A percentile compares a stretch with the other conserved stretches of the same genome.
phyloP scores from a whole-genome alignment of 2,329 filamentous ascomycete species.

The Alternaria longipes region DNA sequence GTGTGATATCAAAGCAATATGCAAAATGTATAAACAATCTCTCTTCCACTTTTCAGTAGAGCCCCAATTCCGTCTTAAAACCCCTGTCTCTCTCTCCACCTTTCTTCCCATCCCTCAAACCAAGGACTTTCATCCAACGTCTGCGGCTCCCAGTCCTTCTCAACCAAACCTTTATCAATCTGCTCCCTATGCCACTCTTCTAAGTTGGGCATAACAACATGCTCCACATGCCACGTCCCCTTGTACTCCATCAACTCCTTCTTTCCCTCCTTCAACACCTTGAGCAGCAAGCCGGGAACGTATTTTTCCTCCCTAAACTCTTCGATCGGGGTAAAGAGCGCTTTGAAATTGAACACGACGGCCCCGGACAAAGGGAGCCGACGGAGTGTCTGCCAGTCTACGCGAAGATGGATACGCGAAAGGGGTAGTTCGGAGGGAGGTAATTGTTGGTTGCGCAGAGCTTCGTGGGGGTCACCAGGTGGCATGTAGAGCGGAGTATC shows the following conservation, averaged over 20 bases:
- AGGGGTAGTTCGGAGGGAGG: conserved; percentile 62
- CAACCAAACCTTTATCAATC: conserved; percentile 67
- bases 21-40: not conserved
- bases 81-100: conserved; percentile 73
- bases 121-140: conserved; percentile 80
- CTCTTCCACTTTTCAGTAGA: not conserved
- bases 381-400: conserved; percentile 89
- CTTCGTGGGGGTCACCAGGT: conserved; percentile 70
- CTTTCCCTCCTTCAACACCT: conserved; percentile 76
- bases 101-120: conserved; percentile 78
- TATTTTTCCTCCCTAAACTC: conserved; percentile 77
- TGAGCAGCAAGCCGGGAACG: conserved; percentile 73
- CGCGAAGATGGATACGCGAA: conserved; percentile 72
- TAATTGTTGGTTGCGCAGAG: conserved; percentile 65
- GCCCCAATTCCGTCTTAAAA: conserved; percentile 53
- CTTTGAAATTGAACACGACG: conserved; percentile 89
- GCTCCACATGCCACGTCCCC: conserved; percentile 80
- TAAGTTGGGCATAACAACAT: conserved; percentile 72
- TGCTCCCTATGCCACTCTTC: conserved; percentile 73
- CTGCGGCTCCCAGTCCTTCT: conserved; percentile 69
- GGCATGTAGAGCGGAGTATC: conserved; percentile 79
- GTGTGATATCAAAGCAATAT: not conserved
- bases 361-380: conserved; percentile 78
- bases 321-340: conserved; percentile 77
- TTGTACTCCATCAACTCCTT: conserved; percentile 79